Conservation (phyloP, 306 rosid genomes). For the Cicer chorassanicum region DNA sequence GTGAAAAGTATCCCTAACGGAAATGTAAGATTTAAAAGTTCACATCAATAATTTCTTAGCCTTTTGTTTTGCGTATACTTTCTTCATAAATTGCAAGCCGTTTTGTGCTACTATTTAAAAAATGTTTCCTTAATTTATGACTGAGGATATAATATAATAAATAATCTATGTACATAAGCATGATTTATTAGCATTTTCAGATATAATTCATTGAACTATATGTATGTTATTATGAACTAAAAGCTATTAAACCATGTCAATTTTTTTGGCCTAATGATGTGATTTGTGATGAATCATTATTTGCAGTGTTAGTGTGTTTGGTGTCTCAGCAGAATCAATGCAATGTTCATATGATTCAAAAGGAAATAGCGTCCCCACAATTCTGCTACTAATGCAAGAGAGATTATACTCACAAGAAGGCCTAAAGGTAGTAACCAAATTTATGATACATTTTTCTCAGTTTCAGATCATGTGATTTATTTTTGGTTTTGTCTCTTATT, state of each 20-base stretch:
- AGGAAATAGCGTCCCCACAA: slow-evolving; percentile 92
- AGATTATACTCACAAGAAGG: slow-evolving; percentile 89
- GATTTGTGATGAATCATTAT: slow-evolving; percentile 25
- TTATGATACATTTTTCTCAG: slow-evolving; percentile 5
- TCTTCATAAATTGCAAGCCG: background rate
- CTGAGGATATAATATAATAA: background rate
- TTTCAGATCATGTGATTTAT: slow-evolving; percentile 8
- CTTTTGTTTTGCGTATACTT: slow-evolving; percentile 9
- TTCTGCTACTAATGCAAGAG: slow-evolving; percentile 91
- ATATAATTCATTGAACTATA: background rate
- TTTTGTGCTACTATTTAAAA: background rate
- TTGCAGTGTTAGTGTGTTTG: slow-evolving; percentile 88
- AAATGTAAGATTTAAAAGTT: slow-evolving; percentile 41
- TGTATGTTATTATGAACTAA: background rate
- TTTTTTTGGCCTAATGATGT: slow-evolving; percentile 34
- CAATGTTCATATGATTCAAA: slow-evolving; percentile 87
- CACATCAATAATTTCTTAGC: slow-evolving; percentile 1
- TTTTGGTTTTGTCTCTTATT: background rate
- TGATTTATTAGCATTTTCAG: background rate
- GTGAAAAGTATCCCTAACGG: slow-evolving; percentile 40
- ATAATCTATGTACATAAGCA: background rate
- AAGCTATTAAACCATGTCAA: background rate
- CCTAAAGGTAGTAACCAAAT: slow-evolving; percentile 69
- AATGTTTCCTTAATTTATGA: slow-evolving; percentile 8
- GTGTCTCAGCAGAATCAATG: slow-evolving; percentile 98